Conservation (phyloP, 495 filamentous ascomycete species). For the Oleoguttula mirabilis region DNA sequence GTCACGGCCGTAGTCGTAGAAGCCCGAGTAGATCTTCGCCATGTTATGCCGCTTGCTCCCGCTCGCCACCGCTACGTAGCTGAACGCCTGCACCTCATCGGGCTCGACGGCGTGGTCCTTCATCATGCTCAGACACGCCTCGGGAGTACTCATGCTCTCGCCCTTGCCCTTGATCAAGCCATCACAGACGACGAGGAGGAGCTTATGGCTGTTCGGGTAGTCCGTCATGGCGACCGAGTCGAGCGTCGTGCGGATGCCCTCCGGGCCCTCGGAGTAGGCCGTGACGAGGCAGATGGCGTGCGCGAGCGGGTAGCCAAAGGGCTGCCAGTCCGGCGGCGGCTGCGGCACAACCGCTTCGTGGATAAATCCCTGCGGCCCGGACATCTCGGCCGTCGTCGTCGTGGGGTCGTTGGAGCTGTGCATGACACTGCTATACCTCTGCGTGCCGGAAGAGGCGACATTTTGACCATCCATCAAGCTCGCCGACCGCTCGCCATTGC, state of each 20-base stretch:
- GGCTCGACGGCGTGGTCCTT: slow-evolving; percentile 70
- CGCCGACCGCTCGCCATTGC: slow-evolving; percentile 25
- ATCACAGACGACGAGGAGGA: slow-evolving; percentile 91
- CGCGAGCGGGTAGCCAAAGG: slow-evolving; percentile 87
- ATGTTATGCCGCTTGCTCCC: slow-evolving; percentile 98
- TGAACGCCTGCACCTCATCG: slow-evolving; percentile 74
- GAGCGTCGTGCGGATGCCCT: slow-evolving; percentile 83
- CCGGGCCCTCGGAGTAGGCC: slow-evolving; percentile 91
- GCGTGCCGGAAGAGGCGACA: slow-evolving; percentile 2
- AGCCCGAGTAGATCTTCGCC: slow-evolving; percentile 95
- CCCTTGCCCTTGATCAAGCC: slow-evolving; percentile 96
- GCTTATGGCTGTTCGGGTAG: slow-evolving; percentile 97
- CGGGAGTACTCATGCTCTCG: slow-evolving; percentile 75
- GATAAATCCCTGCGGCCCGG: slow-evolving; percentile 84
- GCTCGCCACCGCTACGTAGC: slow-evolving; percentile 91
- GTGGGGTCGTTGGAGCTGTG: slow-evolving; percentile 43
- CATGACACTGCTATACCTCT: slow-evolving; percentile 39
- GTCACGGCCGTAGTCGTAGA: slow-evolving; percentile 86
- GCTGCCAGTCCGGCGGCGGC: slow-evolving; percentile 93
- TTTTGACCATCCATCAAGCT: slow-evolving; percentile 5
- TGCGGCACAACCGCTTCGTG: slow-evolving; percentile 94
- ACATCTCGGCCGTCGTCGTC: slow-evolving; percentile 26
- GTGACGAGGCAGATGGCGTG: slow-evolving; percentile 92
- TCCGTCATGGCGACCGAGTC: slow-evolving; percentile 97
- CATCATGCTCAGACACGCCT: slow-evolving; percentile 87